Evolutionary conservation across 805 yeast genomes (phyloP), one percentile per base, ranked within the genome.

Genomic region (Metschnikowia gruessii): DNA sequence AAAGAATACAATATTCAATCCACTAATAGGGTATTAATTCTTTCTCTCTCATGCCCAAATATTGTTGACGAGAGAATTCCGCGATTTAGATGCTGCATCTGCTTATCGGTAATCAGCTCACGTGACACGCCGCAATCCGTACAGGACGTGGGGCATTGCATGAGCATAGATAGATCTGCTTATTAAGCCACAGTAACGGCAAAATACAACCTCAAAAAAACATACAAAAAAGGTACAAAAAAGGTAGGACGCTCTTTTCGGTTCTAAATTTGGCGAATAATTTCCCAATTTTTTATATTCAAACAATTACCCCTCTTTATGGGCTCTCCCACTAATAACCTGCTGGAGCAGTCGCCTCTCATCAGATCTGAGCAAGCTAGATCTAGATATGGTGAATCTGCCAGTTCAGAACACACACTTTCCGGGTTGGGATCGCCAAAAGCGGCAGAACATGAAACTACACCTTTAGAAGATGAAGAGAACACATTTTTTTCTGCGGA

Each of bases 301-400:
- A 5, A 21, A 4, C 4, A 21, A 5, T 5, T 21, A 21, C 24
- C 5, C 24, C 30, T 10, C 10, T 18, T 4, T 8, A 45, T 45
- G 48, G 37, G 48, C 12, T 22, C 18, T 15, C 36, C 48, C 24
- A 32, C 15, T 15, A 6, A 21, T 16, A 34, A 36, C 37, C 43
- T 11, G n/a, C 47, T 44, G 47, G 48, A 45, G 41, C 40, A 24
- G 22, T 45, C 48, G 32, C 48, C 48, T 9, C 48, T 46, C 17
- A 16, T 42, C 38, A 26, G 33, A 37, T 33, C 12, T 38, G 35
- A 30, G 21, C 42, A 26, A 12, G 21, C 12, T 13, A 22, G 15
- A 15, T 21, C 15, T 15, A 34, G 13, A 13, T 36, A 30, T 40
- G 38, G 39, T 38, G 34, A 31, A 5, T 9, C 28, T 9, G 13